Conservation (phyloP, 129 eudicot species). For the Daucus carota region DNA sequence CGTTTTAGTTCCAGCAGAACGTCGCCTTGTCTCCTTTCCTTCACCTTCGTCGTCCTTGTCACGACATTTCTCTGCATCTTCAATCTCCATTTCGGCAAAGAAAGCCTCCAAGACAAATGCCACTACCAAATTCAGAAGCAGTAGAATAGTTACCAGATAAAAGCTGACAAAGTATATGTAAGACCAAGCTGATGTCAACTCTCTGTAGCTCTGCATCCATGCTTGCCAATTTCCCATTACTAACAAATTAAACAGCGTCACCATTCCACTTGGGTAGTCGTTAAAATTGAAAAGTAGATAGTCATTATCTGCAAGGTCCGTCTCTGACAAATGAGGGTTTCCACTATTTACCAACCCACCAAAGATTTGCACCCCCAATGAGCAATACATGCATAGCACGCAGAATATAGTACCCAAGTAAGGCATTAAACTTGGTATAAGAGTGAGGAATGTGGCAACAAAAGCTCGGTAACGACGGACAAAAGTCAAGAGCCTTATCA, state of each 20-base stretch:
- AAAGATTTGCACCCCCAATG: constrained; percentile 84
- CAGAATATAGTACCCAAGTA: constrained; percentile 90
- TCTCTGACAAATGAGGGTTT: constrained; percentile 50
- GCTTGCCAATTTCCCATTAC: constrained; percentile 91
- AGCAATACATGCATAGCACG: constrained; percentile 80
- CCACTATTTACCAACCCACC: constrained; percentile 95
- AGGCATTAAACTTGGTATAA: constrained; percentile 95
- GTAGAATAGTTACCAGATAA: constrained; percentile 71
- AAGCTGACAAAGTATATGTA: constrained; percentile 76
- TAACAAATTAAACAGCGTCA: constrained; percentile 82
- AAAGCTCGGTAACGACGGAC: constrained; percentile 77
- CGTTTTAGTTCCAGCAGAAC: constrained; percentile 55
- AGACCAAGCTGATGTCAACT: constrained; percentile 66
- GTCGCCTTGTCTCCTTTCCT: constrained; percentile 33
- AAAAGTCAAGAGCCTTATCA: constrained; percentile 91
- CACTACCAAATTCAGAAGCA: constrained; percentile 83
- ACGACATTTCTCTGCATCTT: constrained; percentile 39
- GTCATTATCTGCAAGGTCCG: constrained; percentile 83
- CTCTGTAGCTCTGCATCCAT: constrained; percentile 87
- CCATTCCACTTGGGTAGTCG: constrained; percentile 97
- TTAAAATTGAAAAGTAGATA: constrained; percentile 89
- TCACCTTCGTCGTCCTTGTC: constrained; percentile 30
- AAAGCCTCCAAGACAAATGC: constrained; percentile 99
- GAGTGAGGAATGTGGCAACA: constrained; percentile 86
- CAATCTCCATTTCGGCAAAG: constrained; percentile 87